These are phyloP conservation scores for Xylariaceae sp. DNA, from an alignment of 2,329 filamentous ascomycete genomes.

Conservation along the genomic window DNA sequence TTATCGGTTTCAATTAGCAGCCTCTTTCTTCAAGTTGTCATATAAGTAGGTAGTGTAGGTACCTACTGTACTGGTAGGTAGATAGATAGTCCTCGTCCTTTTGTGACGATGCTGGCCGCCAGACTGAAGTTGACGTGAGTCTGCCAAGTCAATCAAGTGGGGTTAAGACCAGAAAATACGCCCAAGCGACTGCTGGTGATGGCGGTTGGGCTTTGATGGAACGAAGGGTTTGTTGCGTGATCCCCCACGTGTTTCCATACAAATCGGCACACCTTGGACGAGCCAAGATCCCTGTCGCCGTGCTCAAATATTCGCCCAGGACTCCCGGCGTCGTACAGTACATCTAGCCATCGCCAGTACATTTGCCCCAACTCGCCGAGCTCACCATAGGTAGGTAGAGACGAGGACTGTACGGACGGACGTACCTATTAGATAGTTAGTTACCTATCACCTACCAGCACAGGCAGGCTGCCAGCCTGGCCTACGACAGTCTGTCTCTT, in stretches of 20 bases:
- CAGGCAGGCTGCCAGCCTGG: too few species aligned
- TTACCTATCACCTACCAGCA: too few species aligned
- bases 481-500: too few species aligned
- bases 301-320: constrained; percentile 20
- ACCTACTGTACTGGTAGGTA: neutral
- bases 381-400: neutral
- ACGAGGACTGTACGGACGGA: too few species aligned
- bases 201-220: constrained; percentile 1
- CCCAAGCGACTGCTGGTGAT: constrained; percentile 2
- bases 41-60: neutral
- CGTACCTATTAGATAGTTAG: too few species aligned
- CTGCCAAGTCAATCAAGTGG: constrained; percentile 25
- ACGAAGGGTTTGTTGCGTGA: constrained; percentile 3
- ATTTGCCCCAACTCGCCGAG: neutral
- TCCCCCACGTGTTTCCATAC: constrained; percentile 17
- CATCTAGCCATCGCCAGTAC: neutral
- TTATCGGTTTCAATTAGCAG: neutral
- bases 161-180: constrained; percentile 24
- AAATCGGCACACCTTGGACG: constrained; percentile 5
- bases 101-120: neutral
- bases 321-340: constrained; percentile 8
- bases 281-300: constrained; percentile 8
- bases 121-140: constrained; percentile 23
- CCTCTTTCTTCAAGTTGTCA: neutral
- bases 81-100: neutral